Evolutionary conservation across 2,329 filamentous ascomycete species (phyloP).

Genomic region (Achaetomium macrosporum): DNA sequence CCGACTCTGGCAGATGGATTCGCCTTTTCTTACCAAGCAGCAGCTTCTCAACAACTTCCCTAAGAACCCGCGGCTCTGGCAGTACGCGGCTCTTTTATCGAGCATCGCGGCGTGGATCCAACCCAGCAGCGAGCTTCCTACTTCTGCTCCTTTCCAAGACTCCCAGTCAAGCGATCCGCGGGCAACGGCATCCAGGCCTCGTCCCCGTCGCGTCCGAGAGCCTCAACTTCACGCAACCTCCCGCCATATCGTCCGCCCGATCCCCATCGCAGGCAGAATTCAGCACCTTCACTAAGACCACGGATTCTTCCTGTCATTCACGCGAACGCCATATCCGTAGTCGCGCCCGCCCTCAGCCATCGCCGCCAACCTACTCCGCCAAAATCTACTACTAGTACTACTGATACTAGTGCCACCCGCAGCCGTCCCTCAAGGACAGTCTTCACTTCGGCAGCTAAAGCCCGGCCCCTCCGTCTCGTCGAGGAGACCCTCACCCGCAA

Average conservation of each 20-base stretch:
- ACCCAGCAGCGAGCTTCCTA: constrained; percentile 17
- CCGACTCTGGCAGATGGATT: background rate
- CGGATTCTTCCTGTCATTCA: constrained; percentile 12
- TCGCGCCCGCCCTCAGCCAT: background rate
- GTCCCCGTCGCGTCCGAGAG: background rate
- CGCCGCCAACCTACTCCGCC: constrained; percentile 4
- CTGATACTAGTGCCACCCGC: background rate
- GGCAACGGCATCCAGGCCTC: constrained; percentile 15
- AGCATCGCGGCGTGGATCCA: constrained; percentile 14
- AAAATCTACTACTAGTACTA: background rate
- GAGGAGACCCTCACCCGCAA: constrained; percentile 11
- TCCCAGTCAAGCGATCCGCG: constrained; percentile 18
- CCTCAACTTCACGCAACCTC: constrained; percentile 15
- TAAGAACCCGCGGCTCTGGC: constrained; percentile 17
- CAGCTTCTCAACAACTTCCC: constrained; percentile 2
- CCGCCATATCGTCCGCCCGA: constrained; percentile 11
- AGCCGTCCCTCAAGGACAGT: constrained; percentile 10
- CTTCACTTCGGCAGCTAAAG: constrained; percentile 18
- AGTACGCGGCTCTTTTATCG: constrained; percentile 14
- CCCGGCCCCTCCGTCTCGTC: constrained; percentile 24
- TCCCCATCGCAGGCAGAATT: constrained; percentile 6
- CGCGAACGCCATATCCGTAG: background rate
- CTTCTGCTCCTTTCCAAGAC: constrained; percentile 21
- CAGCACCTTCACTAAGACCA: constrained; percentile 4
- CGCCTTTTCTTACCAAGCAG: constrained; percentile 7